These are phyloP conservation scores for Trypanosoma mega DNA, from an alignment of 208 protist species.

Conservation along the genomic window DNA sequence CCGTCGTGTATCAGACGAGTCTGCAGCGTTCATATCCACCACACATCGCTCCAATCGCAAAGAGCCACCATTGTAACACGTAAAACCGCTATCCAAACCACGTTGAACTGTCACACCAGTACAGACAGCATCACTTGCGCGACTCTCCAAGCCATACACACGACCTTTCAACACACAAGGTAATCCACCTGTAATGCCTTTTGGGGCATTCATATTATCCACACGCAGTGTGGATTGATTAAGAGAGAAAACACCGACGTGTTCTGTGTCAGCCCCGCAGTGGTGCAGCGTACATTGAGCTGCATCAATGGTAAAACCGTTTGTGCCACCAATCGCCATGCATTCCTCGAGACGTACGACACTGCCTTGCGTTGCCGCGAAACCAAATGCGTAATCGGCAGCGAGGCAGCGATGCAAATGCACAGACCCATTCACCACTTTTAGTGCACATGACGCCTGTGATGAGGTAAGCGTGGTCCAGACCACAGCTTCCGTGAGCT, in stretches of 20 bases:
- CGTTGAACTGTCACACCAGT: slow-evolving; percentile 43
- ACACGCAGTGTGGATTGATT: slow-evolving; percentile 50
- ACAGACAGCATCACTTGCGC: slow-evolving; percentile 43
- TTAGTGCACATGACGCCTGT: slow-evolving; percentile 44
- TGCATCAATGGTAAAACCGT: slow-evolving; percentile 69
- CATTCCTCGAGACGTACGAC: slow-evolving; percentile 39
- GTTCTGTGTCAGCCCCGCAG: slow-evolving; percentile 59
- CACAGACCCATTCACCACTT: slow-evolving; percentile 40
- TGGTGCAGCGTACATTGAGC: slow-evolving; percentile 36
- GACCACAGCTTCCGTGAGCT: slow-evolving; percentile 46
- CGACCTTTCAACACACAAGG: slow-evolving; percentile 44
- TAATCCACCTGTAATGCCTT: slow-evolving; percentile 37
- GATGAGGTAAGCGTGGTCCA: slow-evolving; percentile 32
- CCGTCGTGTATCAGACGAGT: too few species aligned
- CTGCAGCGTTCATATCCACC: slow-evolving; percentile 35
- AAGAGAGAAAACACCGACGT: slow-evolving; percentile 62
- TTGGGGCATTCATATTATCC: slow-evolving; percentile 35
- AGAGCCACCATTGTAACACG: slow-evolving; percentile 46
- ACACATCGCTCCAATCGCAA: slow-evolving; percentile 38
- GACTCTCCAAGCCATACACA: slow-evolving; percentile 60
- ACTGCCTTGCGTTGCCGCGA: slow-evolving; percentile 51
- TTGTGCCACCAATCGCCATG: slow-evolving; percentile 49
- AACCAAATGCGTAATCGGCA: slow-evolving; percentile 54
- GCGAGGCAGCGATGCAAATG: slow-evolving; percentile 42
- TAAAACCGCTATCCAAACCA: slow-evolving; percentile 62